Conservation (phyloP, 768 basidiomycete species). For the Suillus decipiens region DNA sequence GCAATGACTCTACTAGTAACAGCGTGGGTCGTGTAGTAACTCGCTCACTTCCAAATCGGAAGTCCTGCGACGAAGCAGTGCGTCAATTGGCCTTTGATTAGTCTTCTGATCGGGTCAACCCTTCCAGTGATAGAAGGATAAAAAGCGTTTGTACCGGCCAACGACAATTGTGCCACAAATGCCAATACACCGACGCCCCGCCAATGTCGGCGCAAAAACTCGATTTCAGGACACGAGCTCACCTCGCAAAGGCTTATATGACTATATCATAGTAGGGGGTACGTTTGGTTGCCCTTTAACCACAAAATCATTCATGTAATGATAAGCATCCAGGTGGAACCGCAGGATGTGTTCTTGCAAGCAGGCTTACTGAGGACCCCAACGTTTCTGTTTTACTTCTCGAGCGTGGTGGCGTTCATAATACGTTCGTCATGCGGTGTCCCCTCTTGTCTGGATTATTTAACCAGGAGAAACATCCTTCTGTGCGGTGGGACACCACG, state of each 20-base stretch:
- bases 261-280: constrained; percentile 18
- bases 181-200: neutral
- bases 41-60: no score
- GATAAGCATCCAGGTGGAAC: constrained; percentile 34
- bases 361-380: constrained; percentile 37
- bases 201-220: neutral
- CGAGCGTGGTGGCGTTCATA: constrained; percentile 33
- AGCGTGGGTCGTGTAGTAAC: no score
- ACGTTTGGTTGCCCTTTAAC: neutral
- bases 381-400: constrained; percentile 33
- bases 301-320: neutral
- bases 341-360: constrained; percentile 41
- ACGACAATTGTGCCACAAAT: no score
- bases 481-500: neutral
- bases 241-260: constrained; percentile 3
- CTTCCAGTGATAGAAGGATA: no score
- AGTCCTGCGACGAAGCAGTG: no score
- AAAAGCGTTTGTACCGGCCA: no score
- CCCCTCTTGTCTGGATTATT: constrained; percentile 35
- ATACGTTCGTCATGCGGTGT: constrained; percentile 29
- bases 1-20: no score
- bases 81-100: no score
- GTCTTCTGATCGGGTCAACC: no score
- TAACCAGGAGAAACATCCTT: constrained; percentile 1
- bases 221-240: neutral